phyloP scores from a whole-genome alignment of 1,284 basidiomycete genomes.

The Cutaneotrichosporon sp. region DNA sequence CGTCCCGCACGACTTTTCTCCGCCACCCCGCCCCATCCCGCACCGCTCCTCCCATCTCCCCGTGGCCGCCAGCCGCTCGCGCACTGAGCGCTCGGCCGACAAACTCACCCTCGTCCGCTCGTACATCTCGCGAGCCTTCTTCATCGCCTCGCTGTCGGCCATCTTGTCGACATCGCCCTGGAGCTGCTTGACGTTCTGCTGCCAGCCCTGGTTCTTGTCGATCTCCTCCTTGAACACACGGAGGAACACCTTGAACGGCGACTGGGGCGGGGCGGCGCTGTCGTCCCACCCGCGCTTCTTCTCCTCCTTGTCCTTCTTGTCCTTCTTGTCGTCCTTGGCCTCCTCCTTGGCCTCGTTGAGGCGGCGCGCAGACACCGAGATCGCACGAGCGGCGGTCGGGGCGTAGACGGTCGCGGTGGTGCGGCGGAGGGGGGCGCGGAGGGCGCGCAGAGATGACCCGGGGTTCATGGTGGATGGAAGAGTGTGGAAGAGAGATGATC shows the following conservation, averaged over 20 bases:
- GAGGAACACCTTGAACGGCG: slow-evolving; percentile 94
- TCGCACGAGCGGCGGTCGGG: background rate
- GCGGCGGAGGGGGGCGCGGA: slow-evolving; percentile 12
- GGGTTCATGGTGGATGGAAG: slow-evolving; percentile 10
- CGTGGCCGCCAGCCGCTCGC: too few species aligned
- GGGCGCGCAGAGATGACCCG: slow-evolving; percentile 5
- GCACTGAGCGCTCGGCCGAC: too few species aligned
- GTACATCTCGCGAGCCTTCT: slow-evolving; percentile 83
- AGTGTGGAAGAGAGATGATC: background rate
- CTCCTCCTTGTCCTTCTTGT: slow-evolving; percentile 21
- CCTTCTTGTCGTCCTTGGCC: slow-evolving; percentile 8
- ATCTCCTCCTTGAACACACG: slow-evolving; percentile 91
- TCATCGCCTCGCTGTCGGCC: slow-evolving; percentile 97
- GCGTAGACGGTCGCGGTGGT: background rate
- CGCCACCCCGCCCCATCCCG: background rate
- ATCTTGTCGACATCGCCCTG: slow-evolving; percentile 97
- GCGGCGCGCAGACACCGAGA: slow-evolving; percentile 7
- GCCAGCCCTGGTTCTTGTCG: slow-evolving; percentile 88
- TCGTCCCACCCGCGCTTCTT: slow-evolving; percentile 27
- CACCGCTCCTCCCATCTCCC: background rate
- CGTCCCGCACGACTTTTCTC: background rate
- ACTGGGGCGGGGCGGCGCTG: slow-evolving; percentile 63
- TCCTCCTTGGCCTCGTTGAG: slow-evolving; percentile 12
- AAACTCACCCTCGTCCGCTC: slow-evolving; percentile 83
- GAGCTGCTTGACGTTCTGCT: slow-evolving; percentile 95